Evolutionary conservation across 139 green algal genomes (phyloP), one percentile per base, ranked within the genome.

Genomic region (Trebouxia sp.): DNA sequence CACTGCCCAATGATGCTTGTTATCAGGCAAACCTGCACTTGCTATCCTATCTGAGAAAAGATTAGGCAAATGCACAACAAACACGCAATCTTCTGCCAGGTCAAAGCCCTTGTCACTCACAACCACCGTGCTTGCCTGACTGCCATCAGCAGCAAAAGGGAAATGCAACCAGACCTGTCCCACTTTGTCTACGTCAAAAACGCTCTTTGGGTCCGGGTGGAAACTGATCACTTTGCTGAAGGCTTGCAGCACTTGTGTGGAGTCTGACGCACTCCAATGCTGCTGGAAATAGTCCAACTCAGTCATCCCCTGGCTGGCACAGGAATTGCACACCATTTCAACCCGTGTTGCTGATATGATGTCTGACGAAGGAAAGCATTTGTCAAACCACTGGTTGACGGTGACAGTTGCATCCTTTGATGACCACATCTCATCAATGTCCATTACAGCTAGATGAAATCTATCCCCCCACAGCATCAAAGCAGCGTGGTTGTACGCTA

Each of bases 381-480:
- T 69, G 30, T 69, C 58, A 41, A 69, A 69, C 58, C 58, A 69
- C 5, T 28, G 24, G 58, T 69, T 30, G 28, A 69, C 30, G 24
- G 58, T 42, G 3, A 12, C 41, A 30, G 30, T 24, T 1, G 58
- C 58, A 26, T 69, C 28, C 24, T 69, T 39, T 42, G 58, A 28
- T 6, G 58, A 69, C 58, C 58, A 69, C 58, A 69, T 69, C 30
- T 69, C 58, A 69, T 69, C 58, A 42, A 28, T 69, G 30, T 69
- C 58, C 5, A 69, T 11, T 17, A 69, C 58, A 41, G 58, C 58
- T 17, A 69, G 30, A 39, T 30, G 58, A 12, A 41, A 41, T 9
- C 58, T 28, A 17, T 69, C 58, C n/a, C 58, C 58, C 58, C 58
- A 69, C 28, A 69, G 30, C 8, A 11, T 39, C 28, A 69, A 30